These are phyloP conservation scores for Aspergillus incahuasiensis DNA, from an alignment of 495 filamentous ascomycete genomes.

Conservation along the genomic window DNA sequence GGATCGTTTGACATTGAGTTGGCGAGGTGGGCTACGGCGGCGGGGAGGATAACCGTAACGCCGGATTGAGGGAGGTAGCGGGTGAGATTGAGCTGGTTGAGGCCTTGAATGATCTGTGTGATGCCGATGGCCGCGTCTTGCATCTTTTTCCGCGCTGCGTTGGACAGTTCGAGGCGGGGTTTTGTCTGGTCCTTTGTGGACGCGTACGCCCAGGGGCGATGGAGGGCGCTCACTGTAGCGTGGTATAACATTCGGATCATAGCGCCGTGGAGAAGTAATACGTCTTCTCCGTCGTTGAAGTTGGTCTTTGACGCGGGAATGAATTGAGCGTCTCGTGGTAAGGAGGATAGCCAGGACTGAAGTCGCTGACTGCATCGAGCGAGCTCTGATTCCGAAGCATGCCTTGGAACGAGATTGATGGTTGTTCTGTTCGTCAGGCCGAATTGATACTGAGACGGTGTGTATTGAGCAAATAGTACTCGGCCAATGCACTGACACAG, in stretches of 20 bases:
- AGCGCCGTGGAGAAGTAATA: slow-evolving; percentile 65
- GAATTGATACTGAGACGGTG: slow-evolving; percentile 58
- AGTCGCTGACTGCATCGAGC: slow-evolving; percentile 65
- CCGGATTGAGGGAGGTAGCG: slow-evolving; percentile 77
- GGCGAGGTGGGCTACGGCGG: slow-evolving; percentile 80
- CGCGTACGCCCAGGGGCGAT: slow-evolving; percentile 70
- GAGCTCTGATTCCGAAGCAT: slow-evolving; percentile 64
- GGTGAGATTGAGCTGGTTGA: slow-evolving; percentile 64
- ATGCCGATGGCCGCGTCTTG: slow-evolving; percentile 72
- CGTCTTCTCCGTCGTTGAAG: slow-evolving; percentile 43
- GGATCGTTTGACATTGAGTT: slow-evolving; percentile 73
- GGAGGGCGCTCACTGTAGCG: slow-evolving; percentile 77
- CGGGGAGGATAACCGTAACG: slow-evolving; percentile 79
- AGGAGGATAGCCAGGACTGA: slow-evolving; percentile 59
- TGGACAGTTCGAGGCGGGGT: slow-evolving; percentile 31
- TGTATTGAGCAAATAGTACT: slow-evolving; percentile 79
- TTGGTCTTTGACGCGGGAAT: slow-evolving; percentile 30
- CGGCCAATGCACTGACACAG: slow-evolving; percentile 76
- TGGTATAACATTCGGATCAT: slow-evolving; percentile 84
- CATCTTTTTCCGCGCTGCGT: slow-evolving; percentile 63
- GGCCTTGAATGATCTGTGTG: slow-evolving; percentile 65
- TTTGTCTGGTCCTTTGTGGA: slow-evolving; percentile 44
- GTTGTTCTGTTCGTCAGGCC: slow-evolving; percentile 65
- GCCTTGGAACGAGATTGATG: slow-evolving; percentile 76
- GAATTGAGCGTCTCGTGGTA: slow-evolving; percentile 54